Percentiles rank a stretch among this genome's conserved stretches.
phyloP scores from a whole-genome alignment of 495 filamentous ascomycete species.

The Tuber borchii region DNA sequence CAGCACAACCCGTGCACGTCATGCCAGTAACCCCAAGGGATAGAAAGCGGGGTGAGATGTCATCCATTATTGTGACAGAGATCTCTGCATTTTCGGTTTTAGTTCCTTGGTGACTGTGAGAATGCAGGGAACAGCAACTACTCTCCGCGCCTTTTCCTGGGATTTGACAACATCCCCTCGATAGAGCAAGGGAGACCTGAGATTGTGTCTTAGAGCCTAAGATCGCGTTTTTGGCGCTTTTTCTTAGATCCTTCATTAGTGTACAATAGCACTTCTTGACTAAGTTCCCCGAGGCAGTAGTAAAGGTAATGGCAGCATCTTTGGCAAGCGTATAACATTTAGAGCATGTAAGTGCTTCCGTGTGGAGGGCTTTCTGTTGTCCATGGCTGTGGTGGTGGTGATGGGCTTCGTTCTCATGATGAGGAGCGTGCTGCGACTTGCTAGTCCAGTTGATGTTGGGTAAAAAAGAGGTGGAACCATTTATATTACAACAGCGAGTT shows the following conservation, averaged over 20 bases:
- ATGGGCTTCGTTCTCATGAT: background rate
- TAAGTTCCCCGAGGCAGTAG: background rate
- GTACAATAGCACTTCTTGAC: constrained; percentile 20
- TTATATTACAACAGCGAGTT: constrained; percentile 5
- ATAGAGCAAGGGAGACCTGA: background rate
- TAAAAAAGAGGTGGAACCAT: background rate
- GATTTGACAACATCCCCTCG: constrained; percentile 11
- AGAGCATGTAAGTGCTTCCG: constrained; percentile 9
- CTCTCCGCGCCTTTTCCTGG: background rate
- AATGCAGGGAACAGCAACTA: constrained; percentile 12
- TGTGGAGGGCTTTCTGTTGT: background rate
- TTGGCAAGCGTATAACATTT: constrained; percentile 16
- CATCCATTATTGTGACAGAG: background rate
- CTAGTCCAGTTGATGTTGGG: background rate
- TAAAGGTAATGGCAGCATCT: constrained; percentile 2
- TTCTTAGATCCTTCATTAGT: constrained; percentile 14
- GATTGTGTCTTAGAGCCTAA: constrained; percentile 2
- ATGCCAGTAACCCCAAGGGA: constrained; percentile 38
- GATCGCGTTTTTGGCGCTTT: background rate
- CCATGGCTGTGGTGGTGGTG: background rate
- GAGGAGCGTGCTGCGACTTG: constrained; percentile 5
- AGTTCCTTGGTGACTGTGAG: constrained; percentile 17
- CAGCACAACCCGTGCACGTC: constrained; percentile 40
- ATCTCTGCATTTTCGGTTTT: background rate
- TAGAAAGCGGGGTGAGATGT: constrained; percentile 14